Evolutionary conservation across 2,329 filamentous ascomycete genomes (phyloP).

Genomic region (Sclerotinia nivalis): DNA sequence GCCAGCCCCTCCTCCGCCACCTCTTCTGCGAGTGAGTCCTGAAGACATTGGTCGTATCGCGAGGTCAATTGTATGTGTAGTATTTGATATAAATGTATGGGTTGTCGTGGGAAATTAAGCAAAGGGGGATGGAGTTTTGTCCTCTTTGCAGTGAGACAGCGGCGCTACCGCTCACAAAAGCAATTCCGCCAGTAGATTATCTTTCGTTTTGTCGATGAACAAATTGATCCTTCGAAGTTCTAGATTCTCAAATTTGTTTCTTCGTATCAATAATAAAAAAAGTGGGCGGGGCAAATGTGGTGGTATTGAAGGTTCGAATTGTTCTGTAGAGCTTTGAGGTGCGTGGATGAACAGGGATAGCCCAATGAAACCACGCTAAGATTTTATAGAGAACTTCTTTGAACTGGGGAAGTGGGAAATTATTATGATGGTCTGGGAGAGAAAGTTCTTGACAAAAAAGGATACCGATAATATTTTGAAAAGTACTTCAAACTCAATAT

Average conservation of each 20-base stretch:
- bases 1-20: conserved; percentile 64
- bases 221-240: background rate
- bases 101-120: conserved; percentile 29
- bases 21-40: conserved; percentile 64
- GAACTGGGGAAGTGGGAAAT: conserved; percentile 20
- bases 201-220: conserved; percentile 5
- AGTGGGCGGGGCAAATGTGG: conserved; percentile 23
- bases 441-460: background rate
- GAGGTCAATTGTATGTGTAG: conserved; percentile 22
- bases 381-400: conserved; percentile 23
- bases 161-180: conserved; percentile 25
- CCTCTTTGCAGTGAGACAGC: conserved; percentile 20
- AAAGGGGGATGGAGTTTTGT: conserved; percentile 31
- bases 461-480: background rate
- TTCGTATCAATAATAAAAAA: conserved; percentile 17
- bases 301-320: conserved; percentile 23
- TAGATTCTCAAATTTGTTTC: conserved; percentile 6
- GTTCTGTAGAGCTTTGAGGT: conserved; percentile 22
- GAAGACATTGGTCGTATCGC: conserved; percentile 46
- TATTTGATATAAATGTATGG: conserved; percentile 26
- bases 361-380: conserved; percentile 21
- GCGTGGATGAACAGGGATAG: conserved; percentile 23
- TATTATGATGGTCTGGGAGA: conserved; percentile 2
- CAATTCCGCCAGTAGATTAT: conserved; percentile 21
- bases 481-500: background rate